Conservation (phyloP, 768 basidiomycete species). For the Lentinula guzmanii region DNA sequence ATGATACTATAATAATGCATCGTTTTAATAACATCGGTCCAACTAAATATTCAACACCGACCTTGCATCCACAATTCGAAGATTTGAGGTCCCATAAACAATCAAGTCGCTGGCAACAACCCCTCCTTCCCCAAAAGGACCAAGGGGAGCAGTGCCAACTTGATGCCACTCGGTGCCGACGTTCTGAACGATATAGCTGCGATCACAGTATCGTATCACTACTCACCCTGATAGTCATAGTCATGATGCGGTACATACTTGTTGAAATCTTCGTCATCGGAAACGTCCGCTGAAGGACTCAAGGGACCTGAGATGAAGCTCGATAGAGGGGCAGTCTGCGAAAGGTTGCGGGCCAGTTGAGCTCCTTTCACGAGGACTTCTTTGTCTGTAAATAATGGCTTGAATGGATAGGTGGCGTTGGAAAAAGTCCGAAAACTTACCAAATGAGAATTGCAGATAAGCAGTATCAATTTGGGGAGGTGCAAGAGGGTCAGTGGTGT, state of each 20-base stretch:
- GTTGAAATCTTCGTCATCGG: not conserved
- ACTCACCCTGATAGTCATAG: not conserved
- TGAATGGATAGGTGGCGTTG: not conserved
- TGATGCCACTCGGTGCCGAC: conserved; percentile 30
- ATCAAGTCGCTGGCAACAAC: conserved; percentile 40
- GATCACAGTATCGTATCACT: not conserved
- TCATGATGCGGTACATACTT: not conserved
- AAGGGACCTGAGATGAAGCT: not conserved
- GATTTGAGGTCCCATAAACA: conserved; percentile 41
- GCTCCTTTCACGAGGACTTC: not conserved
- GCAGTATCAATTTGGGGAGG: conserved; percentile 3
- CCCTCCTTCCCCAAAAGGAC: conserved; percentile 29
- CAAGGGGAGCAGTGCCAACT: conserved; percentile 40
- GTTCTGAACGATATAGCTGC: not conserved
- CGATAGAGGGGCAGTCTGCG: not conserved
- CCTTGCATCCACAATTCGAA: conserved; percentile 49
- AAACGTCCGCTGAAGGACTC: not conserved
- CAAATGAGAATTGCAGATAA: conserved; percentile 1
- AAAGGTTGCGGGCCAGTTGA: not conserved
- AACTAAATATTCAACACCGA: not conserved
- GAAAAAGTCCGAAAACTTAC: not conserved
- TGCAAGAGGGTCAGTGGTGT: not conserved
- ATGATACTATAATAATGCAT: conserved; percentile 18
- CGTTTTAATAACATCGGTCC: not conserved
- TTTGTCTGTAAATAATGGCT: not conserved